phyloP scores from a whole-genome alignment of 208 protist genomes.

The Crithidia brevicula region DNA sequence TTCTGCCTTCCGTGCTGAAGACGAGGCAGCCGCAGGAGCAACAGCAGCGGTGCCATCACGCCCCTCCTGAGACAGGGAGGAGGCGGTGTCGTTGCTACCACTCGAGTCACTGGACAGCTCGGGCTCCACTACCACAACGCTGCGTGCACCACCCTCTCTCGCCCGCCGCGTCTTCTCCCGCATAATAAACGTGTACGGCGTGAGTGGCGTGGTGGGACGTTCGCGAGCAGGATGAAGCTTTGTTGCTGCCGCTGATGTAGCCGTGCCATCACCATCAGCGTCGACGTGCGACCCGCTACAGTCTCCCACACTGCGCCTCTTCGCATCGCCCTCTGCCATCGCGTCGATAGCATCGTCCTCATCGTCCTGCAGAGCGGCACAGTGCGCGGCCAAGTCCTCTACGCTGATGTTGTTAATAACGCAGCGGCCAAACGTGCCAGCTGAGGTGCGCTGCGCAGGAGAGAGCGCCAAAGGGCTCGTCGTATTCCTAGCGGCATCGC shows the following conservation, averaged over 20 bases:
- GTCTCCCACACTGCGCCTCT: no score
- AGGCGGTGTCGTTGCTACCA: not conserved
- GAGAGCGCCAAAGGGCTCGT: not conserved
- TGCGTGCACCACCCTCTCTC: not conserved
- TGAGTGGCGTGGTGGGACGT: not conserved
- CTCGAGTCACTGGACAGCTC: not conserved
- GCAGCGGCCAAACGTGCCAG: not conserved
- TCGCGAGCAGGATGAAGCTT: not conserved
- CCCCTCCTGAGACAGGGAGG: not conserved
- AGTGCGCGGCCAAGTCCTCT: not conserved
- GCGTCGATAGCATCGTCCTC: not conserved
- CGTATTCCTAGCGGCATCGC: no score
- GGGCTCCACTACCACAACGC: not conserved
- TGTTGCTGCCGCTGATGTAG: not conserved
- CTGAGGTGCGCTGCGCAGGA: not conserved
- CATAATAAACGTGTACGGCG: not conserved
- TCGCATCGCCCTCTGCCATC: not conserved
- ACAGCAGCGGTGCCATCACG: not conserved
- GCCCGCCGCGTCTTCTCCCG: not conserved
- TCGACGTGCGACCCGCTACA: no score
- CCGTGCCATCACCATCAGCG: no score
- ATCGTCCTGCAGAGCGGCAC: not conserved
- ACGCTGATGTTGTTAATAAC: constrained; percentile 7
- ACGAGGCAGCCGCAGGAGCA: not conserved
- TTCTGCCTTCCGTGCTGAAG: not conserved